phyloP scores from a whole-genome alignment of 1,284 basidiomycete genomes.

The Salmacisia buchloeana region DNA sequence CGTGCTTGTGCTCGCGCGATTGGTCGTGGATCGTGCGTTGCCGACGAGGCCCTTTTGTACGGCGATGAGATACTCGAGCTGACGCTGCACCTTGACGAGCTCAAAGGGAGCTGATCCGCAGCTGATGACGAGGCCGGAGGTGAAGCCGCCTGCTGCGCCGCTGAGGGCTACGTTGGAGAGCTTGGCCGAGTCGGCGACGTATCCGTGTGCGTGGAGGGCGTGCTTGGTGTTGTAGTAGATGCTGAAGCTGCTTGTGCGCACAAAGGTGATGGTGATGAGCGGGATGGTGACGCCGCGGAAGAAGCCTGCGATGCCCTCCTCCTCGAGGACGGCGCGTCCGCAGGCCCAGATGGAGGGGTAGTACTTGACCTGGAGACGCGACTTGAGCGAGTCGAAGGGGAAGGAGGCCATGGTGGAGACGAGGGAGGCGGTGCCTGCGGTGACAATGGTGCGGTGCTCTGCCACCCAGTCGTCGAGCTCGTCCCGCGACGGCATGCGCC shows the following conservation, averaged over 20 bases:
- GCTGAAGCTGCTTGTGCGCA: slow-evolving; percentile 84
- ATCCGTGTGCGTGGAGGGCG: slow-evolving; percentile 57
- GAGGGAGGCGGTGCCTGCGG: slow-evolving; percentile 46
- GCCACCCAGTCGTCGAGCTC: not conserved
- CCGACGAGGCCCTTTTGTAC: slow-evolving; percentile 62
- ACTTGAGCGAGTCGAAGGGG: slow-evolving; percentile 47
- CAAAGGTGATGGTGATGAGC: slow-evolving; percentile 90
- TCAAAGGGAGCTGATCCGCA: slow-evolving; percentile 65
- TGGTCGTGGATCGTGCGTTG: not conserved
- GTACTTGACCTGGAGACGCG: slow-evolving; percentile 45
- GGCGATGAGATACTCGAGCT: slow-evolving; percentile 89
- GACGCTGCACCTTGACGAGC: slow-evolving; percentile 77
- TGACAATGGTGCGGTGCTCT: slow-evolving; percentile 40
- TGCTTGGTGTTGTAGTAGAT: slow-evolving; percentile 88
- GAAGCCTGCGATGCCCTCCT: slow-evolving; percentile 87
- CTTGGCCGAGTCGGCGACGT: slow-evolving; percentile 17
- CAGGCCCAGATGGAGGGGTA: slow-evolving; percentile 47
- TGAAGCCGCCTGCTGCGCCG: slow-evolving; percentile 60
- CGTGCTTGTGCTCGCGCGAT: not conserved
- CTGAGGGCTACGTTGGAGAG: slow-evolving; percentile 32
- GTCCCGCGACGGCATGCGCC: not conserved
- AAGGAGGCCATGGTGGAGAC: slow-evolving; percentile 47
- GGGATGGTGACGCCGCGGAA: slow-evolving; percentile 81
- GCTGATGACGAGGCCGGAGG: slow-evolving; percentile 73
- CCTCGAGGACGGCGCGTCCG: slow-evolving; percentile 58